phyloP scores from a whole-genome alignment of 2,329 filamentous ascomycete genomes.

The Fusarium sp. region DNA sequence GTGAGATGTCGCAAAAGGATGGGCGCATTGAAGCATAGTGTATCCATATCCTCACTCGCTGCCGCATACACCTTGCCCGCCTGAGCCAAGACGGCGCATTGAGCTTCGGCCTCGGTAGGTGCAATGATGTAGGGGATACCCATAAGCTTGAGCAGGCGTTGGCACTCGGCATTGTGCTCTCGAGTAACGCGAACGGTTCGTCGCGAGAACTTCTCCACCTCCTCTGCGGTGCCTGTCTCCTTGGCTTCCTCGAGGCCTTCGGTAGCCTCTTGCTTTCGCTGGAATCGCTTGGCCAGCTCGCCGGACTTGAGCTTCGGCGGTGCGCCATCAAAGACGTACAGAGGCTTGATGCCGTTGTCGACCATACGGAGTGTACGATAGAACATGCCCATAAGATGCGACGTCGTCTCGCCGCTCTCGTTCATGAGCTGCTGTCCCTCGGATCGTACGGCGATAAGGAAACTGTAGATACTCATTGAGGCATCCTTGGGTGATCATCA shows the following conservation, averaged over 20 bases:
- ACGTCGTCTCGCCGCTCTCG: slow-evolving; percentile 96
- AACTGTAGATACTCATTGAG: slow-evolving; percentile 99
- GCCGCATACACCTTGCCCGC: slow-evolving; percentile 97
- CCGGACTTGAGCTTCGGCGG: slow-evolving; percentile 98
- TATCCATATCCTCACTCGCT: slow-evolving; percentile 99
- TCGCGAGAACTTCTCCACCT: slow-evolving; percentile 98
- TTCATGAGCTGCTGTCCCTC: slow-evolving; percentile 97
- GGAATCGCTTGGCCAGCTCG: slow-evolving; percentile 95
- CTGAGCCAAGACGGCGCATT: slow-evolving; percentile 90
- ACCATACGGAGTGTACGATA: slow-evolving; percentile 98
- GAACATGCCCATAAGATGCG: slow-evolving; percentile 99
- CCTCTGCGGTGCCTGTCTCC: slow-evolving; percentile 95
- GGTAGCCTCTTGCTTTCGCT: slow-evolving; percentile 92
- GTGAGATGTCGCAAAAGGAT: slow-evolving; percentile 94
- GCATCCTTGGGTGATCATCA: slow-evolving; percentile 54
- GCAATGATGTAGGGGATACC: slow-evolving; percentile 95
- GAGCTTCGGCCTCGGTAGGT: slow-evolving; percentile 96
- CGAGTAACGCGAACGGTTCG: slow-evolving; percentile 94
- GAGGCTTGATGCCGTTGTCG: slow-evolving; percentile 98
- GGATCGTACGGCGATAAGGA: slow-evolving; percentile 96
- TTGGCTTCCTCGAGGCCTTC: slow-evolving; percentile 95
- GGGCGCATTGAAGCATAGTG: slow-evolving; percentile 93
- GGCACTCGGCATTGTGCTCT: slow-evolving; percentile 97
- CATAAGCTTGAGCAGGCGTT: slow-evolving; percentile 92
- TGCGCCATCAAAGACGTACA: slow-evolving; percentile 98